A percentile compares a stretch with the other conserved stretches of the same genome.
These are phyloP conservation scores for Papiliotrema fonsecae DNA, from an alignment of 1,284 basidiomycete species.

Conservation along the genomic window DNA sequence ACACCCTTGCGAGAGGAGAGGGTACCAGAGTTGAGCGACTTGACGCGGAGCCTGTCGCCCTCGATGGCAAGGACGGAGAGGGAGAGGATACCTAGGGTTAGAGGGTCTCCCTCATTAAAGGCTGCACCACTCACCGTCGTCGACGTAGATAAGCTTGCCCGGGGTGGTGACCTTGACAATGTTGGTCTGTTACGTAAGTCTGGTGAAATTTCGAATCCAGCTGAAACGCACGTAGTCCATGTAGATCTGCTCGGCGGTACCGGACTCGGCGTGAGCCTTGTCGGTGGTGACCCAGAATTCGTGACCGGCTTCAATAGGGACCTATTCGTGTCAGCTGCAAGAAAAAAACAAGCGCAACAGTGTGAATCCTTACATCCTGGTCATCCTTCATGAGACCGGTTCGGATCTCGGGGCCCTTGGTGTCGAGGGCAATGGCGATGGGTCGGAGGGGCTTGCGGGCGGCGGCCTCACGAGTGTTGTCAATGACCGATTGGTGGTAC, in stretches of 20 bases:
- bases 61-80: constrained; percentile 87
- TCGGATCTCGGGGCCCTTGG: constrained; percentile 99
- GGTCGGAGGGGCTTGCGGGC: constrained; percentile 73
- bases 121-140: constrained; percentile 65
- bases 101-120: not conserved
- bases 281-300: constrained; percentile 92
- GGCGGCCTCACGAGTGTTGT: constrained; percentile 85
- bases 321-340: constrained; percentile 48
- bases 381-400: constrained; percentile 88
- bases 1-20: constrained; percentile 98
- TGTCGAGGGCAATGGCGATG: constrained; percentile 96
- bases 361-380: constrained; percentile 70
- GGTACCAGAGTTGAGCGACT: constrained; percentile 85
- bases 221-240: constrained; percentile 75
- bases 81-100: constrained; percentile 70
- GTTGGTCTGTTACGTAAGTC: constrained; percentile 60
- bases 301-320: constrained; percentile 83
- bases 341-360: not conserved
- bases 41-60: constrained; percentile 73
- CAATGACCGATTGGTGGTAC: constrained; percentile 95
- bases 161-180: constrained; percentile 90
- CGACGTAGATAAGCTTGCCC: constrained; percentile 94
- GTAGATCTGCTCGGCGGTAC: constrained; percentile 78
- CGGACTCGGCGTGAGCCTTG: constrained; percentile 67
- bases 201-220: not conserved